A percentile compares a stretch with the other conserved stretches of the same genome.
Evolutionary conservation across 768 basidiomycete genomes (phyloP).

Genomic region (Suillus bovinus): DNA sequence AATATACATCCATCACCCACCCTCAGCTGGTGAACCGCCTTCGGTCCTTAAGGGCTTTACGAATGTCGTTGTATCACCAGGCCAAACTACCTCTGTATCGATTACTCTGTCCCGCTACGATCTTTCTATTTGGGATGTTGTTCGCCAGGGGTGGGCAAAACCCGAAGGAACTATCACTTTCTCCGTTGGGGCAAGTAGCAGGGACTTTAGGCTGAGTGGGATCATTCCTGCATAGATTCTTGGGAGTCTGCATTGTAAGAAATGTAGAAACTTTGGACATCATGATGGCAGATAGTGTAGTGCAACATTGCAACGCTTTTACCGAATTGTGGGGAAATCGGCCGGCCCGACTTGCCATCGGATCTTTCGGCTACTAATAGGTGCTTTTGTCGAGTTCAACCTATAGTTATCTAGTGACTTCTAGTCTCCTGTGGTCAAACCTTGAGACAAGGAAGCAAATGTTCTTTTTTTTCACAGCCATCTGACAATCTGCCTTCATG

Average conservation of each 20-base stretch:
- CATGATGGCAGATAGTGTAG: not conserved
- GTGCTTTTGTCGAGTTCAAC: not conserved
- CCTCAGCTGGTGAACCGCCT: conserved; percentile 67
- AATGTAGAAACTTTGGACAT: not conserved
- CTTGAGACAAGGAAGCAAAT: not conserved
- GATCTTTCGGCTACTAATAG: no score
- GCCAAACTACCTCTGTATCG: conserved; percentile 45
- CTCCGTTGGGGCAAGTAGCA: conserved; percentile 68
- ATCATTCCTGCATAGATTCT: conserved; percentile 22
- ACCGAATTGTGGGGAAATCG: not conserved
- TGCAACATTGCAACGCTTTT: not conserved
- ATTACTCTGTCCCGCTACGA: conserved; percentile 69
- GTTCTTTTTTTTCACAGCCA: not conserved
- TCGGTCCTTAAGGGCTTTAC: conserved; percentile 72
- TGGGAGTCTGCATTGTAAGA: not conserved
- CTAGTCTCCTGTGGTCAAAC: no score
- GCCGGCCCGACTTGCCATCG: no score
- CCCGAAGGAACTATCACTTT: conserved; percentile 65
- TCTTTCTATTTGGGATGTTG: conserved; percentile 75
- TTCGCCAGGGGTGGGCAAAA: conserved; percentile 70
- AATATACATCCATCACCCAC: conserved; percentile 70
- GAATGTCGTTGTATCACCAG: conserved; percentile 50
- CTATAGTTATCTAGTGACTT: no score
- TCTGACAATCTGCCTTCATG: not conserved
- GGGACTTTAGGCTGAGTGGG: conserved; percentile 58